Conservation (phyloP, 2,329 filamentous ascomycete genomes). For the Sclerotiophoma versabilis region DNA sequence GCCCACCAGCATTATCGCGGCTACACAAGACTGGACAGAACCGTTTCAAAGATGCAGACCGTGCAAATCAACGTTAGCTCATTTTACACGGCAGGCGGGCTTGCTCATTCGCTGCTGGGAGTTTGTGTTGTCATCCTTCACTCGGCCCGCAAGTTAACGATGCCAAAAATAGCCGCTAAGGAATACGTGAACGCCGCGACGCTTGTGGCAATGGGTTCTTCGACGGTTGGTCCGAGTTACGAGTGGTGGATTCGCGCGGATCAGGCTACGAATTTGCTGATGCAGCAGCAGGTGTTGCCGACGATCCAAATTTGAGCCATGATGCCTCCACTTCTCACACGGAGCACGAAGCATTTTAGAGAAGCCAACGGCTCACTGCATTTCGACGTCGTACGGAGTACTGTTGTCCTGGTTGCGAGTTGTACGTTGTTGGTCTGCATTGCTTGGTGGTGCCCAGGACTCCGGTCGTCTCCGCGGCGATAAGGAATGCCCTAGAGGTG, state of each 20-base stretch:
- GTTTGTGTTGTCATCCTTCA: slow-evolving; percentile 22
- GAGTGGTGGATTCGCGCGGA: slow-evolving; percentile 14
- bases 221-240: slow-evolving; percentile 14
- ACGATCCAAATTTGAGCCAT: slow-evolving; percentile 16
- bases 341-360: neutral
- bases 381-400: slow-evolving; percentile 2
- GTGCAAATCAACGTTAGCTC: slow-evolving; percentile 29
- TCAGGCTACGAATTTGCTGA: slow-evolving; percentile 18
- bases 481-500: slow-evolving; percentile 8
- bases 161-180: slow-evolving; percentile 6
- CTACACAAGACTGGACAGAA: slow-evolving; percentile 27
- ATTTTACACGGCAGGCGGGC: slow-evolving; percentile 32
- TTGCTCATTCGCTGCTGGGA: slow-evolving; percentile 31
- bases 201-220: slow-evolving; percentile 24
- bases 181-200: slow-evolving; percentile 23
- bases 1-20: slow-evolving; percentile 24
- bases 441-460: slow-evolving; percentile 1
- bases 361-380: slow-evolving; percentile 2
- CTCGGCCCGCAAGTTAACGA: slow-evolving; percentile 1
- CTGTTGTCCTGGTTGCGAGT: slow-evolving; percentile 11
- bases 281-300: slow-evolving; percentile 10
- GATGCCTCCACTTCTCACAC: neutral
- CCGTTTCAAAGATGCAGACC: slow-evolving; percentile 33
- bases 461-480: slow-evolving; percentile 4
- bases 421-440: slow-evolving; percentile 9